Evolutionary conservation across 805 yeast species (phyloP).

Genomic region (Schwanniomyces vanrijiae): DNA sequence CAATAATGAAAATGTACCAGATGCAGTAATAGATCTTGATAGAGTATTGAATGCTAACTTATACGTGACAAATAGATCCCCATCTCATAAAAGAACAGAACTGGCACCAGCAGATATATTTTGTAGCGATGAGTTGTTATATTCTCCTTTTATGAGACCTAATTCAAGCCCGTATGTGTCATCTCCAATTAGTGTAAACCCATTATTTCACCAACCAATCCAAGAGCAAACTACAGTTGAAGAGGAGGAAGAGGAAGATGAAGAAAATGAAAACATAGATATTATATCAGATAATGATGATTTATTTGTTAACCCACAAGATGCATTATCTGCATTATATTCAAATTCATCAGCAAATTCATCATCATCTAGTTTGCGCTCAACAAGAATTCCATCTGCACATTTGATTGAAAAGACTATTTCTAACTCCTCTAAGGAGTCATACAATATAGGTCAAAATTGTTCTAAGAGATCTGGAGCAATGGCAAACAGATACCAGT

Average conservation of each 20-base stretch:
- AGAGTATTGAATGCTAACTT: conserved; percentile 34
- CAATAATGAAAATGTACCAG: conserved; percentile 32
- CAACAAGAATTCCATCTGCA: not conserved
- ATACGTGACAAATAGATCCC: conserved; percentile 18
- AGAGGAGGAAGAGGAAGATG: conserved; percentile 15
- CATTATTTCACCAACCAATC: conserved; percentile 29
- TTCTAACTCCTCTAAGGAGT: conserved; percentile 35
- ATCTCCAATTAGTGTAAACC: conserved; percentile 16
- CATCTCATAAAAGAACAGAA: conserved; percentile 18
- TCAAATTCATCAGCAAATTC: conserved; percentile 32
- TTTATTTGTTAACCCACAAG: conserved; percentile 22
- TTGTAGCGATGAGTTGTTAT: conserved; percentile 26
- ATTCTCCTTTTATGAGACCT: conserved; percentile 29
- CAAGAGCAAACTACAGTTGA: conserved; percentile 29
- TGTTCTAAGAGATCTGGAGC: conserved; percentile 36
- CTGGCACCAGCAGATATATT: conserved; percentile 18
- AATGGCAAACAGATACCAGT: conserved; percentile 47
- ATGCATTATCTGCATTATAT: conserved; percentile 20
- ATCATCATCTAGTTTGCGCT: conserved; percentile 30
- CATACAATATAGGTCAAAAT: conserved; percentile 11
- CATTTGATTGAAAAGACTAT: conserved; percentile 29
- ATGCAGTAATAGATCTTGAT: conserved; percentile 41
- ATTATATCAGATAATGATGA: conserved; percentile 13
- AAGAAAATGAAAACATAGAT: conserved; percentile 7
- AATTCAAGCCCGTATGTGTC: conserved; percentile 14